Evolutionary conservation across 2,329 filamentous ascomycete species (phyloP).

Genomic region (Akanthomyces dipterigenus): DNA sequence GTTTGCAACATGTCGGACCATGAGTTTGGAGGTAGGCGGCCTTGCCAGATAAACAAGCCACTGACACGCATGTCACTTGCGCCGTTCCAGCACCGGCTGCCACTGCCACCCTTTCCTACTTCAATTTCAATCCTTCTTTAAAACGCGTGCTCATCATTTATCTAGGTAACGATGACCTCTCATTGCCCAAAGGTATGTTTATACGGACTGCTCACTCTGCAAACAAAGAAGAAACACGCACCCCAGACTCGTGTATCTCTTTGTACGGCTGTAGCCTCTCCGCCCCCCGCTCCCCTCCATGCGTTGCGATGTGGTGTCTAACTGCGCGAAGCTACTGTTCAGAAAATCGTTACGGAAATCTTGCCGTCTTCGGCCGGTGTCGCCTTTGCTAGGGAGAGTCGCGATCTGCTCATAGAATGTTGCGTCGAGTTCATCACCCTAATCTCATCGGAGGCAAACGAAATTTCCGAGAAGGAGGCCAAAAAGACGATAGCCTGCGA

Average conservation of each 20-base stretch:
- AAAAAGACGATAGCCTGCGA: constrained; percentile 99
- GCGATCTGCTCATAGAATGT: constrained; percentile 94
- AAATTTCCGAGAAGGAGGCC: constrained; percentile 96
- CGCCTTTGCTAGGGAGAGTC: constrained; percentile 88
- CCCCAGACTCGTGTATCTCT: not conserved
- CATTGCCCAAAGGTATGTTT: constrained; percentile 54
- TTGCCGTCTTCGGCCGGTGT: constrained; percentile 68
- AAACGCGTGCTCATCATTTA: constrained; percentile 19
- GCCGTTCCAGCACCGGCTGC: not conserved
- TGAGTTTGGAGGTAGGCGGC: constrained; percentile 54
- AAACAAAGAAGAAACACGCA: not conserved
- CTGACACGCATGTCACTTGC: not conserved
- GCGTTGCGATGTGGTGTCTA: constrained; percentile 16
- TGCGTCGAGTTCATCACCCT: constrained; percentile 99
- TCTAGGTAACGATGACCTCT: constrained; percentile 57
- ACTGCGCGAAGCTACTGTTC: constrained; percentile 53
- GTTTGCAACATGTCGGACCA: constrained; percentile 53
- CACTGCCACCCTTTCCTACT: not conserved
- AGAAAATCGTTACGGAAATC: constrained; percentile 90
- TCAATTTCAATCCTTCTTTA: constrained; percentile 15
- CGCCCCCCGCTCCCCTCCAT: not conserved
- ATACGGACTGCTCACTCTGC: not conserved
- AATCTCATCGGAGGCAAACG: constrained; percentile 96
- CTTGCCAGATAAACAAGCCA: not conserved
- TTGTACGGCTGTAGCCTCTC: not conserved